phyloP scores from a whole-genome alignment of 768 basidiomycete species.

The Tylopilus felleus region DNA sequence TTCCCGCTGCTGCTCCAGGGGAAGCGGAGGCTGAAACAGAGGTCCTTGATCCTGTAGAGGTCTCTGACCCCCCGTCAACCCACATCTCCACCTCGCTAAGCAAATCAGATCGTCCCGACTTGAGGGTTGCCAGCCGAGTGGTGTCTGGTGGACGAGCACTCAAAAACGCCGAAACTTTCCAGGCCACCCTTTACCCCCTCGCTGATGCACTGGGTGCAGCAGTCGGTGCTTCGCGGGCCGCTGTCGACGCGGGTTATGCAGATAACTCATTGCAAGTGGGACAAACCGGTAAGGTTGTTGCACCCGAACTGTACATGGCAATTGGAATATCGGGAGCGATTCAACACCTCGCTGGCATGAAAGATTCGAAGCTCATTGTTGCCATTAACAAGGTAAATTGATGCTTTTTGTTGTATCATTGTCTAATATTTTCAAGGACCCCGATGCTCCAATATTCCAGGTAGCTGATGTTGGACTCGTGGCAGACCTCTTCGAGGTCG shows the following conservation, averaged over 20 bases:
- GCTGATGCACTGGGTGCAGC: slow-evolving; percentile 93
- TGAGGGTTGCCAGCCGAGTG: slow-evolving; percentile 81
- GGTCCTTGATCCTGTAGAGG: slow-evolving; percentile 60
- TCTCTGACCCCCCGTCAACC: slow-evolving; percentile 47
- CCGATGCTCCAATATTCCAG: slow-evolving; percentile 98
- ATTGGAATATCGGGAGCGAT: slow-evolving; percentile 98
- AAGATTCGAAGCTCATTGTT: slow-evolving; percentile 97
- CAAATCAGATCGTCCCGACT: slow-evolving; percentile 89
- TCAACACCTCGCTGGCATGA: slow-evolving; percentile 99
- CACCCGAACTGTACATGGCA: slow-evolving; percentile 94
- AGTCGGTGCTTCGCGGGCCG: slow-evolving; percentile 96
- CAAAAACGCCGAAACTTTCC: slow-evolving; percentile 94
- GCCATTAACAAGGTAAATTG: slow-evolving; percentile 87
- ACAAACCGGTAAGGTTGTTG: slow-evolving; percentile 98
- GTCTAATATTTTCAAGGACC: slow-evolving; percentile 56
- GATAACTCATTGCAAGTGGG: slow-evolving; percentile 99
- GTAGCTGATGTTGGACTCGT: slow-evolving; percentile 95
- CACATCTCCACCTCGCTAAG: slow-evolving; percentile 76
- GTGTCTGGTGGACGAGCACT: slow-evolving; percentile 95
- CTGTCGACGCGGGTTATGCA: slow-evolving; percentile 96
- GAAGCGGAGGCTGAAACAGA: slow-evolving; percentile 58
- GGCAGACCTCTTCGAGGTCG: slow-evolving; percentile 87
- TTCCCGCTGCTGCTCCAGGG: slow-evolving; percentile 55
- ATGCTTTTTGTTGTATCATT: neutral
- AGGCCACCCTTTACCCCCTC: slow-evolving; percentile 78